Evolutionary conservation across 2,329 filamentous ascomycete genomes (phyloP).

Genomic region (Colletotrichum euphorbiae): DNA sequence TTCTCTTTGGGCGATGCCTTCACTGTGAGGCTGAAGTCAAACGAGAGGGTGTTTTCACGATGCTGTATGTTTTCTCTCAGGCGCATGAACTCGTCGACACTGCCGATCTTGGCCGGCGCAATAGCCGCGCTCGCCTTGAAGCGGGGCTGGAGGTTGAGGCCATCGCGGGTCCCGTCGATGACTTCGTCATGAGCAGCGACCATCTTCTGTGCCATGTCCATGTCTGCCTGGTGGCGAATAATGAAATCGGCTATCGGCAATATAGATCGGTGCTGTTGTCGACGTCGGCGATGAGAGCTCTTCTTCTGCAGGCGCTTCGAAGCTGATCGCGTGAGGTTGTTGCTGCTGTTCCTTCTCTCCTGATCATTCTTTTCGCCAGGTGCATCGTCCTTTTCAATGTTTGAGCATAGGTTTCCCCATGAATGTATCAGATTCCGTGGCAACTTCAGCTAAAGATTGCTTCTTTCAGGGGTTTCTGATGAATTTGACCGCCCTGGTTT

Average conservation of each 20-base stretch:
- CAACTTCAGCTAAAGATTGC: no score
- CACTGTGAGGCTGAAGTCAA: conserved; percentile 53
- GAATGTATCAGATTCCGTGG: neutral
- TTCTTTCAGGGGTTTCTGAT: no score
- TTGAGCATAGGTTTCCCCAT: conserved; percentile 41
- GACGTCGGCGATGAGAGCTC: conserved; percentile 16
- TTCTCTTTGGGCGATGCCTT: conserved; percentile 51
- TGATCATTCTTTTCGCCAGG: conserved; percentile 39
- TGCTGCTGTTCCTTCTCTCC: conserved; percentile 32
- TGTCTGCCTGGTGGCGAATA: conserved; percentile 17
- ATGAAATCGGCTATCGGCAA: conserved; percentile 6
- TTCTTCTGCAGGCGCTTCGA: conserved; percentile 35
- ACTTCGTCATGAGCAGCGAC: conserved; percentile 39
- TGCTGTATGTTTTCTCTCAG: conserved; percentile 47
- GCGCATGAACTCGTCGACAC: conserved; percentile 47
- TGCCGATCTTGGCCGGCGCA: conserved; percentile 4
- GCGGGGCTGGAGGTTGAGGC: conserved; percentile 19
- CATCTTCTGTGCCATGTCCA: conserved; percentile 28
- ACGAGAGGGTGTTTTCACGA: conserved; percentile 52
- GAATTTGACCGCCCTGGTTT: no score
- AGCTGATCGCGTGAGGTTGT: conserved; percentile 19
- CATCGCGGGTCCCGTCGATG: conserved; percentile 13
- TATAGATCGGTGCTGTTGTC: conserved; percentile 6
- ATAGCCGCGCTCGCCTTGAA: conserved; percentile 9
- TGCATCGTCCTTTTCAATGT: conserved; percentile 39